phyloP scores from a whole-genome alignment of 2,329 filamentous ascomycete genomes.

The Penicillium sclerotigenum region DNA sequence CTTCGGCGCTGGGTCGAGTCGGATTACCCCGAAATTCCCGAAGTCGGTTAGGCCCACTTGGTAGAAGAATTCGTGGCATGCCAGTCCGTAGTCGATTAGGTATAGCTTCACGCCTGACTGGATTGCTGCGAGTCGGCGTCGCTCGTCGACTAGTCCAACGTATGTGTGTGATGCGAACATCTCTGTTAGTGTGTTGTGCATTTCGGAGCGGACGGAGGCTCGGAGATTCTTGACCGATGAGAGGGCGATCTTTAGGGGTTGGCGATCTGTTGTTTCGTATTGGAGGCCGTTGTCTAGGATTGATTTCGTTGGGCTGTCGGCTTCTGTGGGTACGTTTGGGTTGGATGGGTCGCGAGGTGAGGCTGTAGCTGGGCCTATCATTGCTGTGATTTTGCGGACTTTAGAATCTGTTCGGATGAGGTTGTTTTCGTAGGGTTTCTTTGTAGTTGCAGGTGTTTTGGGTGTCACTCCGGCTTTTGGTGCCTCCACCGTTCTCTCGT shows the following conservation, averaged over 20 bases:
- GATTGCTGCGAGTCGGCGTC: conserved; percentile 81
- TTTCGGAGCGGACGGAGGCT: conserved; percentile 71
- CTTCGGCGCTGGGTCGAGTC: conserved; percentile 71
- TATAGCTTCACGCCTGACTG: conserved; percentile 91
- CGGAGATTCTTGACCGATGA: conserved; percentile 84
- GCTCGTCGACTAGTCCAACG: conserved; percentile 86
- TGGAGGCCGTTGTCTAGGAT: conserved; percentile 53
- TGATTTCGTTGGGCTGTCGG: conserved; percentile 31
- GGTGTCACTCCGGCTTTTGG: conserved; percentile 33
- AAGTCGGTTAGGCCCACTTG: conserved; percentile 94
- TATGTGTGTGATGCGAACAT: conserved; percentile 86
- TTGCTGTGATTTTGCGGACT: conserved; percentile 90
- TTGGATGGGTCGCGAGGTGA: conserved; percentile 24
- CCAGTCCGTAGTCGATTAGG: conserved; percentile 86
- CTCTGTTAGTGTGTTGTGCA: conserved; percentile 83
- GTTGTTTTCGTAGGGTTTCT: conserved; percentile 74
- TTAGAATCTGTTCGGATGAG: conserved; percentile 86
- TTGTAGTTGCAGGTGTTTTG: conserved; percentile 37
- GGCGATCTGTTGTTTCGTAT: conserved; percentile 70
- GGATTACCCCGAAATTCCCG: conserved; percentile 84
- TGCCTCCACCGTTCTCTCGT: conserved; percentile 35
- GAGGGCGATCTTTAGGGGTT: conserved; percentile 68
- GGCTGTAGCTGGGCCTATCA: conserved; percentile 64
- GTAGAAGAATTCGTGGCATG: conserved; percentile 89
- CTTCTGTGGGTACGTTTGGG: conserved; percentile 24